Evolutionary conservation across 192 early-diverging fungal species (phyloP).

Genomic region (Backusella mclennaniae): DNA sequence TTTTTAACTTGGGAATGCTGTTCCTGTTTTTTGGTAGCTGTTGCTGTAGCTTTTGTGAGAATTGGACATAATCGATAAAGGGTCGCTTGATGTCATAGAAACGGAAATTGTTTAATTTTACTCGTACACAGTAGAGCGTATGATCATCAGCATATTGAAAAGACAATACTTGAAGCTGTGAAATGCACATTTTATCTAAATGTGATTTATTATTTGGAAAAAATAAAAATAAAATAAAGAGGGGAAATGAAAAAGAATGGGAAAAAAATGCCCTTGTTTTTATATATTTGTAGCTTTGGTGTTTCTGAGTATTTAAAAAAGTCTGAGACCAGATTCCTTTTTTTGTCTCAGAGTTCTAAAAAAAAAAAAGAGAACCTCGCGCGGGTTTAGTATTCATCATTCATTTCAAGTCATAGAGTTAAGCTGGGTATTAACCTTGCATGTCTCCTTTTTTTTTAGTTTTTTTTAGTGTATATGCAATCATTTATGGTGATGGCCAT

Average conservation of each 20-base stretch:
- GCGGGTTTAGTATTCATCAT: neutral
- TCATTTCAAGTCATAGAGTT: neutral
- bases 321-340: neutral
- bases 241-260: neutral
- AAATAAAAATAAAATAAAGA: neutral
- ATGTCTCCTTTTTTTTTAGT: neutral
- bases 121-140: neutral
- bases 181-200: neutral
- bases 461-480: neutral
- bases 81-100: neutral
- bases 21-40: neutral
- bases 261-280: neutral
- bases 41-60: neutral
- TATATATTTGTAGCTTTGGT: neutral
- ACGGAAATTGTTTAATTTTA: neutral
- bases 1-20: neutral
- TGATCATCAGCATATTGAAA: neutral
- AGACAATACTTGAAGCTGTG: neutral
- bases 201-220: neutral
- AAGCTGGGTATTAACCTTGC: neutral
- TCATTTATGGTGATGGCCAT: neutral
- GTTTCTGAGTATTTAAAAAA: neutral
- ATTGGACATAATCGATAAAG: neutral
- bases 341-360: neutral
- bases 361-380: neutral